A percentile compares a stretch with the other conserved stretches of the same genome.
Evolutionary conservation across 2,329 filamentous ascomycete species (phyloP).

Genomic region (Cryphonectria carpinicola): DNA sequence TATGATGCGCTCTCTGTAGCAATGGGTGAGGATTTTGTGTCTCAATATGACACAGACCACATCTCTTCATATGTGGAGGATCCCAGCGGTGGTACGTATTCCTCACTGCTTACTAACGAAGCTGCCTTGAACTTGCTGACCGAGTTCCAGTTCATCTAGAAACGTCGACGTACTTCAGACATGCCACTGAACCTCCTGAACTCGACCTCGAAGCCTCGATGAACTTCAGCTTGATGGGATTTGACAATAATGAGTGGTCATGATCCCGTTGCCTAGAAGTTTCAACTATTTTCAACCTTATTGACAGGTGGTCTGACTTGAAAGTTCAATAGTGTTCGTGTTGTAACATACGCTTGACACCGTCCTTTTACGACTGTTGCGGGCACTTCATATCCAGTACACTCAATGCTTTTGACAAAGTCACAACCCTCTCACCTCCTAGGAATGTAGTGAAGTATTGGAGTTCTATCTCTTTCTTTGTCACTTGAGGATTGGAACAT

Average conservation of each 20-base stretch:
- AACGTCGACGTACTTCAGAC: background rate
- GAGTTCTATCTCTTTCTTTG: background rate
- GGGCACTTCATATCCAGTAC: background rate
- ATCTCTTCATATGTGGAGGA: background rate
- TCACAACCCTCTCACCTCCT: background rate
- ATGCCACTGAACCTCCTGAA: background rate
- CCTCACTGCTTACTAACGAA: background rate
- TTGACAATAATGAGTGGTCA: background rate
- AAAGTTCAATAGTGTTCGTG: background rate
- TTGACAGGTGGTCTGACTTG: background rate
- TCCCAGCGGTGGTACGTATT: background rate
- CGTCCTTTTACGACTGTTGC: background rate
- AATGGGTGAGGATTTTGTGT: background rate
- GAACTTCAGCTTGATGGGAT: background rate
- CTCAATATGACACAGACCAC: background rate
- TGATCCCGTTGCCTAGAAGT: background rate
- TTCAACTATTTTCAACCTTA: background rate
- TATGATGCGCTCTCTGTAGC: background rate
- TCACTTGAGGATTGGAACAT: background rate
- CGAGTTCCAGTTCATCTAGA: background rate
- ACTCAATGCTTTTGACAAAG: background rate
- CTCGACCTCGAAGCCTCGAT: background rate
- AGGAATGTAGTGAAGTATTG: background rate
- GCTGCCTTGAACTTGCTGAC: background rate
- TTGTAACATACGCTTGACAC: background rate